These are phyloP conservation scores for Juncus effusus DNA, from an alignment of 176 grass and related monocot genomes.

Conservation along the genomic window DNA sequence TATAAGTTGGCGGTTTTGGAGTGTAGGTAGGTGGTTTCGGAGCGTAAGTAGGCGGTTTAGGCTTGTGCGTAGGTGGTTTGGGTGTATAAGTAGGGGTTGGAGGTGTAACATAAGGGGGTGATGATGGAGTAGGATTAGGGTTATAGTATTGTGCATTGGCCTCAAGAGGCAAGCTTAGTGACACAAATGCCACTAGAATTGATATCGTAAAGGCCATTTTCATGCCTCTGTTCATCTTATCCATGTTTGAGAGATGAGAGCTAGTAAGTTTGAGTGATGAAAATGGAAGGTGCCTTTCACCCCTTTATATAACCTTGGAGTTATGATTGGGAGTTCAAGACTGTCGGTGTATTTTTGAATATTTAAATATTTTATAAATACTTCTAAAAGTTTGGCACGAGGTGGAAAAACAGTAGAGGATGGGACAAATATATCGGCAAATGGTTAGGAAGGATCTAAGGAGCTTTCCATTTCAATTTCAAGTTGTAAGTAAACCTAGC, in stretches of 20 bases:
- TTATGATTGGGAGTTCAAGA: neutral
- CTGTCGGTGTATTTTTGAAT: too few species aligned
- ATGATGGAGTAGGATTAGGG: constrained; percentile 1
- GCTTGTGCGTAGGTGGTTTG: constrained; percentile 6
- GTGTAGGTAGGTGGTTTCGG: constrained; percentile 9
- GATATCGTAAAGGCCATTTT: constrained; percentile 26
- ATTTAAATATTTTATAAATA: too few species aligned
- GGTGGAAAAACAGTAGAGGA: too few species aligned
- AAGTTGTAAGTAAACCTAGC: too few species aligned
- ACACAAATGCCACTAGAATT: constrained; percentile 48
- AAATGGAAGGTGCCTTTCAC: neutral
- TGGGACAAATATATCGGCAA: too few species aligned
- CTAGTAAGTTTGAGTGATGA: neutral
- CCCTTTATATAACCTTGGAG: constrained; percentile 15
- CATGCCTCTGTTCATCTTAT: constrained; percentile 10
- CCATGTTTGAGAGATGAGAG: neutral
- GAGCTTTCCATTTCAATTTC: too few species aligned
- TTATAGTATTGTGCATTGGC: constrained; percentile 30
- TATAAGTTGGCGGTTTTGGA: neutral
- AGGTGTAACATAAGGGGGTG: constrained; percentile 24
- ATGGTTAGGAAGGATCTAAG: too few species aligned
- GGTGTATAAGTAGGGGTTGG: constrained; percentile 16
- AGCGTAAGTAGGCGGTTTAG: neutral
- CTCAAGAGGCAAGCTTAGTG: constrained; percentile 48
- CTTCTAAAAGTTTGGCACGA: too few species aligned